Conservation (phyloP, 768 basidiomycete species). For the Kwoniella newhampshirensis region DNA sequence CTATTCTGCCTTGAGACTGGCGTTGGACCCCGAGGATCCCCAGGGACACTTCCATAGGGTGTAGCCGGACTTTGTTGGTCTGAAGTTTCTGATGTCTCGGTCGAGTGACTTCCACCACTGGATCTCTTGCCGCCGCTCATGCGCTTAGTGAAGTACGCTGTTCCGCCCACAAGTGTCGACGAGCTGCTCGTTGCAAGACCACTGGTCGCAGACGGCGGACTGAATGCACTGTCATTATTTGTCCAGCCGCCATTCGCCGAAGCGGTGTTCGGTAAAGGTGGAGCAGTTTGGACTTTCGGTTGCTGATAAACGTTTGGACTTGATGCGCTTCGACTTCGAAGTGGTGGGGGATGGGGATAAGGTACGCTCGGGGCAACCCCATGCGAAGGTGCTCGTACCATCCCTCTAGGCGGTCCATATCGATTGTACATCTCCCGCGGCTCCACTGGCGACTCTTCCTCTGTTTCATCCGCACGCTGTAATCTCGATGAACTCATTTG, state of each 20-base stretch:
- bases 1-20: conserved; percentile 30
- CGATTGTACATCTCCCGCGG: conserved; percentile 18
- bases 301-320: conserved; percentile 55
- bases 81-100: conserved; percentile 62
- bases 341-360: conserved; percentile 43
- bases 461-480: conserved; percentile 34
- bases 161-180: conserved; percentile 36
- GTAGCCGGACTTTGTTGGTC: conserved; percentile 56
- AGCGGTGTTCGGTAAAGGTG: conserved; percentile 12
- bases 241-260: not conserved
- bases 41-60: conserved; percentile 42
- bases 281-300: conserved; percentile 22
- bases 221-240: conserved; percentile 2
- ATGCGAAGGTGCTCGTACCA: conserved; percentile 40
- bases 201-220: not conserved
- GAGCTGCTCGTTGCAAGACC: conserved; percentile 21
- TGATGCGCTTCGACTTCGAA: conserved; percentile 54
- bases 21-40: conserved; percentile 15
- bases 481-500: conserved; percentile 20
- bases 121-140: conserved; percentile 44
- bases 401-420: conserved; percentile 29
- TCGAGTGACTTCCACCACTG: conserved; percentile 40
- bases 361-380: conserved; percentile 23
- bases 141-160: conserved; percentile 39
- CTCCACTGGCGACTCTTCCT: conserved; percentile 33